Evolutionary conservation across 2,329 filamentous ascomycete genomes (phyloP), one percentile per base, ranked within the genome.

Genomic region (Volutella citrinella): DNA sequence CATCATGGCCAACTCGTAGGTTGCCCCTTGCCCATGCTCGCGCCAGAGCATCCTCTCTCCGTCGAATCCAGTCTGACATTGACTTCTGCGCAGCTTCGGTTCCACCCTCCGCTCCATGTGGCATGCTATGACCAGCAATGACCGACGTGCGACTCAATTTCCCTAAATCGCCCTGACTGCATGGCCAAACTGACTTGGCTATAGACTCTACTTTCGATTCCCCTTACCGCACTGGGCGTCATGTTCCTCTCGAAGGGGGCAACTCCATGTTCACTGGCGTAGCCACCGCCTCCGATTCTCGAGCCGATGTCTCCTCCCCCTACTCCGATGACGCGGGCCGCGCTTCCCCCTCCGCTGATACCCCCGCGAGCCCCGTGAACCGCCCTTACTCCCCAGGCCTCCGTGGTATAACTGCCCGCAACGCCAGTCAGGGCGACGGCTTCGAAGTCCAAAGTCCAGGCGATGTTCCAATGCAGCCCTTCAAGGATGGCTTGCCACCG

Each of bases 401-500:
- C 72, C 78, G 90, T 51, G 91, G 87, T n/a, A 70, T 84, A 37
- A 74, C 80, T 32, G 85, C 84, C 49, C 76, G 77, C 50, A 74
- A 79, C 52, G 72, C 78, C 21, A 80, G 73, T 42, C 78, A 80
- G 47, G 69, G 69, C 39, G 76, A 82, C 38, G 76, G 78, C 29
- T 81, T 85, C 51, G 86, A 93, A 57, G 80, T 80, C 38, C 76
- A 82, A 48, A 80, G 69, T 66, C 67, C 79, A 6, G 86, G 87
- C 46, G 91, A 96, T 62, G 95, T 98, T 43, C 91, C 85, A 50
- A 93, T 98, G 87, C 93, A 96, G 66, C 85, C 85, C 43, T 98
- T 98, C 66, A 81, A 84, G 54, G 90, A 96, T 49, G 93, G 93
- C 36, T 76, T 88, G 16, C 90, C 93, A 4, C 93, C 93, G 4